Evolutionary conservation across 2,329 filamentous ascomycete genomes (phyloP).

Genomic region (Pseudogymnoascus verrucosus): DNA sequence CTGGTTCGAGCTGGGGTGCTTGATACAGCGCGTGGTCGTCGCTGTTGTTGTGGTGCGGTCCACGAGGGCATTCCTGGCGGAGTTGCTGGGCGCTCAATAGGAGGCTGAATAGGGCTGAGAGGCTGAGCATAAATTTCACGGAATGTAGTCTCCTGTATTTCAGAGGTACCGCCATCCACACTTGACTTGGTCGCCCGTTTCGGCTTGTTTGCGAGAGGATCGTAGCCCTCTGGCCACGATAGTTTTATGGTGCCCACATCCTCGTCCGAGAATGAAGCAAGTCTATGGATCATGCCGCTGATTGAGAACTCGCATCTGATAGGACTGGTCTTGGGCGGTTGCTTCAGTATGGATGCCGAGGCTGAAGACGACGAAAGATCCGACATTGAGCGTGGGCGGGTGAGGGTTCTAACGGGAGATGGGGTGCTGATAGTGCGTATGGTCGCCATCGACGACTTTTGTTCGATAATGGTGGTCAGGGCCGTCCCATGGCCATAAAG

Average conservation of each 20-base stretch:
- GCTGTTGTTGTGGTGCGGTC: conserved; percentile 22
- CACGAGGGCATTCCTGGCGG: conserved; percentile 29
- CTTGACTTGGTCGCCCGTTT: not conserved
- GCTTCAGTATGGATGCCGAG: not conserved
- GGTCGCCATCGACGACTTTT: conserved; percentile 30
- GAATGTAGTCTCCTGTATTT: conserved; percentile 9
- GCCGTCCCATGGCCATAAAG: conserved; percentile 34
- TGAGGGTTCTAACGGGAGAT: conserved; percentile 18
- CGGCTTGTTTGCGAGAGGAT: not conserved
- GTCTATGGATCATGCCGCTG: conserved; percentile 3
- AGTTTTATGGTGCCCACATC: not conserved
- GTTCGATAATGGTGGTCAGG: conserved; percentile 35
- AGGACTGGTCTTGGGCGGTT: not conserved
- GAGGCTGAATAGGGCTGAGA: conserved; percentile 22
- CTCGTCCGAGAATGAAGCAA: not conserved
- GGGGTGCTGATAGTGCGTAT: conserved; percentile 25
- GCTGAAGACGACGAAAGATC: not conserved
- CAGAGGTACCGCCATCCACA: not conserved
- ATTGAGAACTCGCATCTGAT: not conserved
- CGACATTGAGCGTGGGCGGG: not conserved
- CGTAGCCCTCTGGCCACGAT: not conserved
- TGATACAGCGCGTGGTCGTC: not conserved
- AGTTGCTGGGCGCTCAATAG: conserved; percentile 23
- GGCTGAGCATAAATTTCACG: conserved; percentile 27
- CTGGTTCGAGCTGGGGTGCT: conserved; percentile 11